phyloP scores from a whole-genome alignment of 306 rosid species.

The Cyclanthera cordifolia region DNA sequence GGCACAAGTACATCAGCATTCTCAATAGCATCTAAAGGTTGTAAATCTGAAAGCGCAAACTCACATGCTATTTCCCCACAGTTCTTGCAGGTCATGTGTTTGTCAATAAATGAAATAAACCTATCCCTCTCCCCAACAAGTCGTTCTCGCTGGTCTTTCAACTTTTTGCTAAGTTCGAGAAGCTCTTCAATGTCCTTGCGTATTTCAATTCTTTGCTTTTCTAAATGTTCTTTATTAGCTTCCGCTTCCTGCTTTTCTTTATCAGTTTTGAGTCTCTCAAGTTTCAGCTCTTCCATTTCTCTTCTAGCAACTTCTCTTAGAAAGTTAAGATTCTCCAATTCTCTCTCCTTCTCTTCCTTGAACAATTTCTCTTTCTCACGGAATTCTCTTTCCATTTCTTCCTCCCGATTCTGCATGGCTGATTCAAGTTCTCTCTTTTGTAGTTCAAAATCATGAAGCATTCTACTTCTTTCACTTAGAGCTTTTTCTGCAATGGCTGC shows the following conservation, averaged over 20 bases:
- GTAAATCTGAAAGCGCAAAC: conserved; percentile 62
- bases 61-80: conserved; percentile 67
- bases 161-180: conserved; percentile 55
- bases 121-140: conserved; percentile 64
- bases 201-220: conserved; percentile 69
- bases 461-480: conserved; percentile 15
- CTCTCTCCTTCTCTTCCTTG: conserved; percentile 66
- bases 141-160: conserved; percentile 64
- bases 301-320: conserved; percentile 71
- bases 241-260: conserved; percentile 61
- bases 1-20: conserved; percentile 51
- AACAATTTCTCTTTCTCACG: conserved; percentile 51
- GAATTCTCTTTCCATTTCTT: conserved; percentile 62
- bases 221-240: conserved; percentile 57
- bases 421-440: conserved; percentile 43
- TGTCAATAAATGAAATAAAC: conserved; percentile 57
- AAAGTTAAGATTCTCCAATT: conserved; percentile 52
- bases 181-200: conserved; percentile 73
- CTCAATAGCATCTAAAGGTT: conserved; percentile 46
- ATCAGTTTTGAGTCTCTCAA: conserved; percentile 58
- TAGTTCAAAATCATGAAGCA: conserved; percentile 29
- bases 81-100: conserved; percentile 51
- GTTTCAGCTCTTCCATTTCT: conserved; percentile 83
- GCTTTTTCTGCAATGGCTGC: conserved; percentile 53
- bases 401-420: conserved; percentile 46